Evolutionary conservation across 2,329 filamentous ascomycete genomes (phyloP), one percentile per base, ranked within the genome.

Genomic region (Epichloe sp.): DNA sequence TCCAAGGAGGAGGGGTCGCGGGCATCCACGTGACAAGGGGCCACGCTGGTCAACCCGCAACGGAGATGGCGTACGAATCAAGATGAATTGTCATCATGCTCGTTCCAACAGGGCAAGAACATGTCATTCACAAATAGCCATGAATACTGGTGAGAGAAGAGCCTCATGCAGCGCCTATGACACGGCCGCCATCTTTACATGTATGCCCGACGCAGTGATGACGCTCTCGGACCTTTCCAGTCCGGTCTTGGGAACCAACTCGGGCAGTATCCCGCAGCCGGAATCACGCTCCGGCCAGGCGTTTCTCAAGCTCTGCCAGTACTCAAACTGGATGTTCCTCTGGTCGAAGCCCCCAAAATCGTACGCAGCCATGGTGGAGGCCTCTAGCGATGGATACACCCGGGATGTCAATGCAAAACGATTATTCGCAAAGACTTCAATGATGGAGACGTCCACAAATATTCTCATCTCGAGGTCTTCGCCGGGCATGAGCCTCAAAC

Each of bases 351-450:
- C 49, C 11, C 49, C 49, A 21, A 53, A 52, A 5, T 53, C 52
- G 26, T 44, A 47, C 7, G 19, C 21, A 4, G 46, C 23, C 15
- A 4, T 21, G 10, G 11, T 53, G 3, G 52, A 51, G 14, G 11
- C 36, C 4, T 58, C 54, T 19, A 56, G 48, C 11, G 48, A 48
- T 23, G 56, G 58, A 45, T 58, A 59, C 21, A 59, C 53, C 11
- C 58, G 52, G 17, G 54, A 56, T 11, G 58, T 58, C 15, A 59
- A 49, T 15, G 57, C 58, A 21, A 58, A 58, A 17, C 57, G 52
- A 26, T 57, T 53, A 40, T 59, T 59, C 23, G 54, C 56, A 26
- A 52, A 59, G 8, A 59, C 15, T 35, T 59, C 58, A n/a, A 59
- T 50, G 14, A 57, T 43, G 11, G 57, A 58, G 17, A 52, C 55